Base-by-base conservation (phyloP, 169 alveolate species). In the Eimeria zaria region DNA sequence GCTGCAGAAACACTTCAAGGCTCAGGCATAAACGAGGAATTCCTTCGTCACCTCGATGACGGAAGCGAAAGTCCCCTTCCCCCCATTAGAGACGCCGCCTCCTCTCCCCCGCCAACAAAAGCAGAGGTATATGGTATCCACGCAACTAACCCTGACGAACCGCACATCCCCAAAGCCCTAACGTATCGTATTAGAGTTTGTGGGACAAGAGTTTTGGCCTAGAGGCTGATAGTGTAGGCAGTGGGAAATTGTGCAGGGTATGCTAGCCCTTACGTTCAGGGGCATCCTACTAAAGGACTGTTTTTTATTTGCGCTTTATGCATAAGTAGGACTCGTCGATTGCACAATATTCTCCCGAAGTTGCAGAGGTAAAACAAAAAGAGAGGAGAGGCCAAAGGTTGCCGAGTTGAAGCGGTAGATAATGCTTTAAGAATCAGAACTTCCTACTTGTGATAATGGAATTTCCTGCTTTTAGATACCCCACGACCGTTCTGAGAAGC, bases 41-140 rank as follows among this genome's bases (percentile, higher is more conserved):
- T 78, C 44, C 62, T 78, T 24, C 67, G 46, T 27, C 88, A 22
- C 67, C 88, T 78, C 20, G 88, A 78, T 8, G 88, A 44, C 27
- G 88, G 67, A 9, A 46, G 18, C 46, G 7, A 67, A 7, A 11
- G 24, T 48, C 88, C 60, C 46, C 67, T 11, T 22, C 88, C 88
- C 27, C 44, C 88, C n/a, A n/a, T 14, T 44, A 24, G 44, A 12
- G 88, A 78, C 67, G 53, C 88, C 39, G 24, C 67, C 24, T 48
- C 67, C 14, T 9, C 67, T 11, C 88, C 41, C 16, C 67, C 88
- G 0, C 85, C 85, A 58, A 22, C 24, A 4, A 51, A 51, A 41
- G 27, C 88, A 78, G 88, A 78, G 88, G 88, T 78, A 48, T 62
- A 18, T n/a, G n/a, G 9, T 46, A 48, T 30, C 48, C 67, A 0